Percentiles rank a stretch among this genome's conserved stretches.
Evolutionary conservation across 148 eudicot genomes (phyloP).

Genomic region (Hydrangea macrophylla): DNA sequence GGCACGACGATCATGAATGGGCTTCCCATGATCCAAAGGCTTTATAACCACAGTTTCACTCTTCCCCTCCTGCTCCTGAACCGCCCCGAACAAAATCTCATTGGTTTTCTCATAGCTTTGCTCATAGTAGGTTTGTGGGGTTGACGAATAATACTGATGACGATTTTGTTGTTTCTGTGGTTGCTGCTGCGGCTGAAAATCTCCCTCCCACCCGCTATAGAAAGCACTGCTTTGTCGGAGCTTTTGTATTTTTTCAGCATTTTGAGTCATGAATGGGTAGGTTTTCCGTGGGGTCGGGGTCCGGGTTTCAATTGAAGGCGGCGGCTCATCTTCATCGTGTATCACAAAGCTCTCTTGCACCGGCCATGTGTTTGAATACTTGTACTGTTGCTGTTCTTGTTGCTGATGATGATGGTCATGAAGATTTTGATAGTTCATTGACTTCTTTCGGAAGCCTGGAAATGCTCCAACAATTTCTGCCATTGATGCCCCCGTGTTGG

Average conservation of each 20-base stretch:
- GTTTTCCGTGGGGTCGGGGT: slow-evolving; percentile 82
- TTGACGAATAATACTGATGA: slow-evolving; percentile 58
- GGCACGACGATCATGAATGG: slow-evolving; percentile 26
- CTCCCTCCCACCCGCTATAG: slow-evolving; percentile 66
- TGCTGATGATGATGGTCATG: slow-evolving; percentile 39
- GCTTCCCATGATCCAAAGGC: slow-evolving; percentile 61
- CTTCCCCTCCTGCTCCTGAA: slow-evolving; percentile 59
- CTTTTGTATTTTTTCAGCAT: slow-evolving; percentile 81
- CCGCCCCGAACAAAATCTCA: slow-evolving; percentile 88
- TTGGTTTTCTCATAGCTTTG: slow-evolving; percentile 62
- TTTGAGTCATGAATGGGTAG: slow-evolving; percentile 86
- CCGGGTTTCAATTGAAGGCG: slow-evolving; percentile 71
- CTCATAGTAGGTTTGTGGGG: slow-evolving; percentile 79
- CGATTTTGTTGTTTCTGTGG: slow-evolving; percentile 46
- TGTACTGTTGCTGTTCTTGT: not conserved
- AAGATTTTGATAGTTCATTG: slow-evolving; percentile 27
- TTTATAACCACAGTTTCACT: slow-evolving; percentile 47
- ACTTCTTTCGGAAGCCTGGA: slow-evolving; percentile 52
- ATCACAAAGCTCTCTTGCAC: slow-evolving; percentile 83
- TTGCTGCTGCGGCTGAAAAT: slow-evolving; percentile 35
- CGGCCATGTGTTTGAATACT: slow-evolving; percentile 53
- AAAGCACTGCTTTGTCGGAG: slow-evolving; percentile 66
- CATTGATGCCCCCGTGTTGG: slow-evolving; percentile 45
- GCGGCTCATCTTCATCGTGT: slow-evolving; percentile 85
- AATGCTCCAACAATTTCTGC: slow-evolving; percentile 63